Conservation (phyloP, 2,329 filamentous ascomycete species). For the Pleomassaria siparia region DNA sequence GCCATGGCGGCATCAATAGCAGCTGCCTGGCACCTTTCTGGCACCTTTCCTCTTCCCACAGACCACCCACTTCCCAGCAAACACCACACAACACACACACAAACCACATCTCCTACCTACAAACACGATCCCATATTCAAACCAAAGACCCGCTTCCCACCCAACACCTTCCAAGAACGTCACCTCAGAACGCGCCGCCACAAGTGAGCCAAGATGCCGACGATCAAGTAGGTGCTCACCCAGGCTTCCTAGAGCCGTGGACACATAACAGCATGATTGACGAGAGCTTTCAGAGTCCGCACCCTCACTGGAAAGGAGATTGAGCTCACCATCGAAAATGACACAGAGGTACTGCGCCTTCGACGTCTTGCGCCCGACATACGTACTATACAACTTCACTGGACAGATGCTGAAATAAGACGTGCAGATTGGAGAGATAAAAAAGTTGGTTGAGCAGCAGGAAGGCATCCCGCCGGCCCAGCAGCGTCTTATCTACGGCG, state of each 20-base stretch:
- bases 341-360: slow-evolving; percentile 78
- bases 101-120: background rate
- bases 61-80: background rate
- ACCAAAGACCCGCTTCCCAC: background rate
- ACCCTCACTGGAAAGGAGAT: slow-evolving; percentile 99
- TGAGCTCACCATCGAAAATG: slow-evolving; percentile 92
- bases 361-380: background rate
- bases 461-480: slow-evolving; percentile 97
- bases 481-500: slow-evolving; percentile 92
- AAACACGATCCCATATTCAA: background rate
- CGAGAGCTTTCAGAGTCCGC: slow-evolving; percentile 69
- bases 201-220: slow-evolving; percentile 29
- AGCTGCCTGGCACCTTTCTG: background rate
- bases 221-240: slow-evolving; percentile 39
- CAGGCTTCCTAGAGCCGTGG: background rate
- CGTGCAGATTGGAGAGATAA: slow-evolving; percentile 83
- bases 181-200: background rate
- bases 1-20: background rate
- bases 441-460: slow-evolving; percentile 99
- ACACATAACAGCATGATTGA: slow-evolving; percentile 5
- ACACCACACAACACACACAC: background rate
- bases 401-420: slow-evolving; percentile 12
- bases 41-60: too few relatives aligned
- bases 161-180: too few relatives aligned
- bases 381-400: background rate